A percentile compares a stretch with the other conserved stretches of the same genome.
Conservation (phyloP, 805 yeast genomes). For the Starmerella etchellsii region DNA sequence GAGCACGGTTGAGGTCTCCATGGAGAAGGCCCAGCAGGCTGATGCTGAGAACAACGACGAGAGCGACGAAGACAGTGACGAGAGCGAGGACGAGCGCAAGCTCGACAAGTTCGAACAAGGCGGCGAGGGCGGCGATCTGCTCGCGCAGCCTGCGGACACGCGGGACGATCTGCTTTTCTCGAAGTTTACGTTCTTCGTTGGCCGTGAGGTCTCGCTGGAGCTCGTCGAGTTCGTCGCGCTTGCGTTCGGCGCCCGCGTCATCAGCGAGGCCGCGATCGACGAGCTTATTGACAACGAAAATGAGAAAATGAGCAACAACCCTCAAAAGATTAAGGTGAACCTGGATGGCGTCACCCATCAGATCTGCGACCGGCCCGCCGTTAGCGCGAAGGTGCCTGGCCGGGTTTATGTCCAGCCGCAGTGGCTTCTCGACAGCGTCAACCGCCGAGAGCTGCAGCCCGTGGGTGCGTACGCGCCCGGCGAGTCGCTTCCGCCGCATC, state of each 20-base stretch:
- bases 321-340: conserved; percentile 35
- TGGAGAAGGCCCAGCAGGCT: conserved; percentile 37
- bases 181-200: conserved; percentile 68
- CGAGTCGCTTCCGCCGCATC: conserved; percentile 87
- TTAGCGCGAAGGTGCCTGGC: conserved; percentile 66
- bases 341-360: conserved; percentile 76
- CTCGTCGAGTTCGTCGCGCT: conserved; percentile 75
- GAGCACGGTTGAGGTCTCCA: conserved; percentile 5
- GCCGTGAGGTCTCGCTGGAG: conserved; percentile 92
- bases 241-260: conserved; percentile 72
- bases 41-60: conserved; percentile 27
- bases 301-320: conserved; percentile 31
- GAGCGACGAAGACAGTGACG: conserved; percentile 24
- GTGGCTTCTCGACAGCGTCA: conserved; percentile 89
- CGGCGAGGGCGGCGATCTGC: conserved; percentile 36
- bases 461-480: conserved; percentile 86
- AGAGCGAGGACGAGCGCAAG: conserved; percentile 29
- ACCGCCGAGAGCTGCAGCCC: conserved; percentile 59
- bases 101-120: conserved; percentile 65
- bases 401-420: conserved; percentile 95
- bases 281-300: conserved; percentile 43
- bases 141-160: conserved; percentile 47
- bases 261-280: conserved; percentile 80
- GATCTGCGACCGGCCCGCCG: conserved; percentile 81
- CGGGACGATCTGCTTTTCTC: conserved; percentile 39